These are phyloP conservation scores for Takashimella tepidaria DNA, from an alignment of 1,284 basidiomycete species.

Conservation along the genomic window DNA sequence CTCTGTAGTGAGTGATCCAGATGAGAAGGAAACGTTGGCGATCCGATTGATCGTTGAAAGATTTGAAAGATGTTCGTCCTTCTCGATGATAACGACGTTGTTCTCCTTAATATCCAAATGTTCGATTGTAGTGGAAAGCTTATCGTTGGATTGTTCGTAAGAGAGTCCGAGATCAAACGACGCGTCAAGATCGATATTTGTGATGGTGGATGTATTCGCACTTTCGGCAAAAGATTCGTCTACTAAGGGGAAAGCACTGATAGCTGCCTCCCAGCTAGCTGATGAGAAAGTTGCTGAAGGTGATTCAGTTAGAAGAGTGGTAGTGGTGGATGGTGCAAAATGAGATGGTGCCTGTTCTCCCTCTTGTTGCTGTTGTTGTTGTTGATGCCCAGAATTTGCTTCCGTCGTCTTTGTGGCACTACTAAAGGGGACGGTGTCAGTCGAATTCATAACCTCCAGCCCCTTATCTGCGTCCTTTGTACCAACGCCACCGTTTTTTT, in stretches of 20 bases:
- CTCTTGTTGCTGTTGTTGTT: too few relatives aligned
- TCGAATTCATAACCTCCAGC: neutral
- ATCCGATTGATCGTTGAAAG: neutral
- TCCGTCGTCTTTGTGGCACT: neutral
- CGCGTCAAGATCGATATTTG: neutral
- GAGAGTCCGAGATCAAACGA: conserved; percentile 15
- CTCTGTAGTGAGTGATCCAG: neutral
- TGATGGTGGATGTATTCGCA: neutral
- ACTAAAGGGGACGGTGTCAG: conserved; percentile 3
- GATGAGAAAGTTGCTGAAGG: conserved; percentile 22
- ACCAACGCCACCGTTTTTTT: neutral
- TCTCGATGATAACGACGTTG: neutral
- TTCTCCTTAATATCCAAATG: neutral
- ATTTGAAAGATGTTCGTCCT: neutral
- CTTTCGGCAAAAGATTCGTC: conserved; percentile 9
- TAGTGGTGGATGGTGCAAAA: neutral
- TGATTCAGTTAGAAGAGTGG: conserved; percentile 8
- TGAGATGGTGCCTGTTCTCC: too few relatives aligned
- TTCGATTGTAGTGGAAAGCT: neutral
- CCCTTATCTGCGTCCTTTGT: neutral
- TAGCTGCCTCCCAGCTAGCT: conserved; percentile 32
- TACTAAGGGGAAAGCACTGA: conserved; percentile 27
- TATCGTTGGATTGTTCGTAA: conserved; percentile 1
- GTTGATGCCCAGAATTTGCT: neutral
- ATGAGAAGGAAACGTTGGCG: neutral